Evolutionary conservation across 345 rosid genomes (phyloP).

Genomic region (Corchorus olitorius): DNA sequence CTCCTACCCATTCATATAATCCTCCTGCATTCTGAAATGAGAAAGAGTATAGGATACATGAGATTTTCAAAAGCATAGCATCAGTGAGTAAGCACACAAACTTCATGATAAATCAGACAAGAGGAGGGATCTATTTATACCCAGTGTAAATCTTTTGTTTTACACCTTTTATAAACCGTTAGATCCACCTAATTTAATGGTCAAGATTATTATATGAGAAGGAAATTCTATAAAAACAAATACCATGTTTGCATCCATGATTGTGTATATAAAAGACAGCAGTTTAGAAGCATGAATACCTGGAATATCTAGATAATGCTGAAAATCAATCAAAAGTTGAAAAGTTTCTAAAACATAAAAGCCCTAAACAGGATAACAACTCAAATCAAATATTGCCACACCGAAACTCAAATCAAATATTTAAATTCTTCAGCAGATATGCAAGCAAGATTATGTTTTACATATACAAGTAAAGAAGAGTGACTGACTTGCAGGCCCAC

Average conservation of each 20-base stretch:
- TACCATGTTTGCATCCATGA: neutral
- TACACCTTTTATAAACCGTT: no score
- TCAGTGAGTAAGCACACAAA: neutral
- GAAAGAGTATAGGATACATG: neutral
- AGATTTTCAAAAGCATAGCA: slow-evolving; percentile 6
- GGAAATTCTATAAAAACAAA: neutral
- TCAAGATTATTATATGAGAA: neutral
- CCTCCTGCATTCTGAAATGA: slow-evolving; percentile 84
- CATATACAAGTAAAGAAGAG: slow-evolving; percentile 8
- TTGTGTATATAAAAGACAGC: neutral
- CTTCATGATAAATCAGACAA: neutral
- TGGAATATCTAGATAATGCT: neutral
- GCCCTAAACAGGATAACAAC: neutral
- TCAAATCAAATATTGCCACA: neutral
- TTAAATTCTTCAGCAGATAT: slow-evolving; percentile 9
- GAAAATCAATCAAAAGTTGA: neutral
- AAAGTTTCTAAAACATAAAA: neutral
- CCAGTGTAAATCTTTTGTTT: no score
- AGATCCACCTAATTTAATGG: no score
- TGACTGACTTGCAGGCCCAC: slow-evolving; percentile 81
- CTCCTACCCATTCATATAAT: slow-evolving; percentile 75
- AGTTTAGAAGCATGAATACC: neutral
- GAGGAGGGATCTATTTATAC: no score
- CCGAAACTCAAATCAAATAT: neutral
- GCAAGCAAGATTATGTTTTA: neutral